Base-by-base conservation (phyloP, 345 rosid species). In the Salix viminalis region DNA sequence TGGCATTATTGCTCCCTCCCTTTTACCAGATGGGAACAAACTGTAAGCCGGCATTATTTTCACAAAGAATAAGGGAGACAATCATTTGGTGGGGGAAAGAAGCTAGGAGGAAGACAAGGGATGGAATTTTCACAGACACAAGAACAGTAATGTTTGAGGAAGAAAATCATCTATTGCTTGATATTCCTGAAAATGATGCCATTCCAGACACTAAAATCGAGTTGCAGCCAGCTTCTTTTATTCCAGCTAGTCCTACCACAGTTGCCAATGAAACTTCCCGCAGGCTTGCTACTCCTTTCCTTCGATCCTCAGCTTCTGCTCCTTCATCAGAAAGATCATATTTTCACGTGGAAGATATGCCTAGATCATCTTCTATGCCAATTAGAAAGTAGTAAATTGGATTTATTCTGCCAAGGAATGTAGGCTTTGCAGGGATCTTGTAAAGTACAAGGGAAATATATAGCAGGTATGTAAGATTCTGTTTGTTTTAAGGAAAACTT, bases 21-120 rank as follows among this genome's bases (percentile, higher is more conserved):
- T 70, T 48, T 70, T 73, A 82, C n/a, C 80, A 95, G 99, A 95
- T 95, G 99, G 97, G 98, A 79, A 92, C 99, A 61, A 89, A 92
- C 86, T 95, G 88, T 72, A 95, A 92, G 86, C 92, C 97, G 14
- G 97, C 99, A 4, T 42, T 95, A 76, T 86, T 95, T 77, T 97
- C 97, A 3, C 90, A 79, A 46, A 85, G 94, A 81, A 89, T 95
- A 85, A 84, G 97, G 84, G 96, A 93, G 74, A 93, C 99, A 0
- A 89, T 91, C 62, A 89, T 89, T 3, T 97, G 93, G 42, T 93
- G 97, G 99, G 89, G 91, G 70, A 93, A 95, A 83, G 90, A 88
- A 60, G 91, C 97, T 2, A 81, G 94, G 84, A 86, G 93, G 75
- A 95, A 83, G 85, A 89, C 94, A 82, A 87, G 90, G 83, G 91